A percentile compares a stretch with the other conserved stretches of the same genome.
phyloP scores from a whole-genome alignment of 495 filamentous ascomycete species.

The Pyrenula massariospora region DNA sequence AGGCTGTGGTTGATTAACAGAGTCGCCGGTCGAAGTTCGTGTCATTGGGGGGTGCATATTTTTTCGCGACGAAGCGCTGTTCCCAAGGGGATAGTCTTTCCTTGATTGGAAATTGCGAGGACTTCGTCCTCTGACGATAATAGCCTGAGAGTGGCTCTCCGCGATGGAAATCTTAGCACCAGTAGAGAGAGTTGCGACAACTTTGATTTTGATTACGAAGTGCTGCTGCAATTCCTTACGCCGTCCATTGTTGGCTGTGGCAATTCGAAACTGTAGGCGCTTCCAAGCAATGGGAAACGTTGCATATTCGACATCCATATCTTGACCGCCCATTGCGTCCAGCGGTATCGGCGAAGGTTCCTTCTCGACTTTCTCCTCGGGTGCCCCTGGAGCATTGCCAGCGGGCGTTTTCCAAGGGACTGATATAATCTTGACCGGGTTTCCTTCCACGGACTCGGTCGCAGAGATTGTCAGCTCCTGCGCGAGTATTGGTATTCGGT shows the following conservation, averaged over 20 bases:
- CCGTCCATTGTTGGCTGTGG: constrained; percentile 73
- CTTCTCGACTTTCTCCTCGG: constrained; percentile 50
- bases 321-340: constrained; percentile 63
- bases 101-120: constrained; percentile 69
- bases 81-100: constrained; percentile 63
- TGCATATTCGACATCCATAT: constrained; percentile 63
- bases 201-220: constrained; percentile 64
- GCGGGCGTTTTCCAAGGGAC: constrained; percentile 87
- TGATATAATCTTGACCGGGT: constrained; percentile 78
- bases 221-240: constrained; percentile 74
- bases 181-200: constrained; percentile 59
- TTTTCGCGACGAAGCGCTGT: constrained; percentile 56
- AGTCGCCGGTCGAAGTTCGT: constrained; percentile 37
- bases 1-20: constrained; percentile 34
- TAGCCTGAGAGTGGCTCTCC: constrained; percentile 61
- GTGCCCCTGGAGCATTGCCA: constrained; percentile 44
- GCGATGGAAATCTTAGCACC: constrained; percentile 55
- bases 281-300: constrained; percentile 86
- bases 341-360: constrained; percentile 58
- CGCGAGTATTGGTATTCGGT: constrained; percentile 59
- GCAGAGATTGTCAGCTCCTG: constrained; percentile 73
- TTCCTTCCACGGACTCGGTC: constrained; percentile 83
- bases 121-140: constrained; percentile 68
- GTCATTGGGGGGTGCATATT: constrained; percentile 29
- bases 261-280: constrained; percentile 81